Evolutionary conservation across 257 asterid genomes (phyloP).

Genomic region (Solanum pinnatisectum): DNA sequence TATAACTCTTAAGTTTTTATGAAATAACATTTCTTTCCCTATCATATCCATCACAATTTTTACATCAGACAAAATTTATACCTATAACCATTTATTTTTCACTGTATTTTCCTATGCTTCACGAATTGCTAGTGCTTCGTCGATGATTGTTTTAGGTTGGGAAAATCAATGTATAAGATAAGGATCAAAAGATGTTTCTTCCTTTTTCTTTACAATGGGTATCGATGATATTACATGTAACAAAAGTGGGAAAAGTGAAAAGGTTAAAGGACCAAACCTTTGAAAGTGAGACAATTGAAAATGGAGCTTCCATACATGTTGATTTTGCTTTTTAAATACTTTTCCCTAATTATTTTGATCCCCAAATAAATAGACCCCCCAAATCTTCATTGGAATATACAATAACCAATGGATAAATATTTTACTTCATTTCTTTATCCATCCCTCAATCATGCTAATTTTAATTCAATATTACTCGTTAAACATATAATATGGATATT

Average conservation of each 20-base stretch:
- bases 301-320: constrained; percentile 6
- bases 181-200: background rate
- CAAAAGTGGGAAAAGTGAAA: background rate
- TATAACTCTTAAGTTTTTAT: background rate
- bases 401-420: background rate
- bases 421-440: background rate
- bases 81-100: background rate
- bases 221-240: background rate
- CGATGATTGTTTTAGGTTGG: background rate
- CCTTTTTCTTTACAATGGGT: background rate
- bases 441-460: background rate
- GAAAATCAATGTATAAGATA: background rate
- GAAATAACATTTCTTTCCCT: background rate
- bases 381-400: background rate
- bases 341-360: background rate
- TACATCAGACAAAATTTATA: background rate
- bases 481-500: background rate
- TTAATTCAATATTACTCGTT: background rate
- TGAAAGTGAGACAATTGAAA: constrained; percentile 2
- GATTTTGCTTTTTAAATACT: constrained; percentile 10
- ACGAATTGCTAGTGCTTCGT: background rate
- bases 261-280: constrained; percentile 2
- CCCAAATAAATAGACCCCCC: background rate
- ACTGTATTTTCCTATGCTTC: background rate
- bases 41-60: background rate